These are phyloP conservation scores for Saccharomyces pastorianus DNA, from an alignment of 1,139 yeast species.

Conservation along the genomic window DNA sequence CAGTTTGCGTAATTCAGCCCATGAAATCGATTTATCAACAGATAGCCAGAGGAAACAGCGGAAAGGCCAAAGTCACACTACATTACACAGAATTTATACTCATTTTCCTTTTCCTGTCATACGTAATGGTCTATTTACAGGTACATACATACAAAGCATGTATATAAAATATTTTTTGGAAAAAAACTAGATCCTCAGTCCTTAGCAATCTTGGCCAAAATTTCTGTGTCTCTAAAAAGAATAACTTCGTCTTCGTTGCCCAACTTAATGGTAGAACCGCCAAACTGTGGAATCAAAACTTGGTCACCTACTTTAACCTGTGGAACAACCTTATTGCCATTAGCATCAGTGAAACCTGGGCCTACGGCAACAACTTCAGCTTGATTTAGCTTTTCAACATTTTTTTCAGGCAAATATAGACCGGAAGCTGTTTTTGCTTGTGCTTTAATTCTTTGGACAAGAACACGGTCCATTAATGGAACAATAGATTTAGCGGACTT, in stretches of 20 bases:
- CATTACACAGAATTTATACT: too few relatives aligned
- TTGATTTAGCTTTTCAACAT: constrained; percentile 84
- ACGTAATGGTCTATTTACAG: background rate
- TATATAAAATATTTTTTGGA: background rate
- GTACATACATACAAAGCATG: background rate
- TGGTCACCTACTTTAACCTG: constrained; percentile 82
- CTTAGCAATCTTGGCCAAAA: constrained; percentile 70
- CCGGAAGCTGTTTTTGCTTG: constrained; percentile 91
- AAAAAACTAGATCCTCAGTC: background rate
- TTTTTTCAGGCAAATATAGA: constrained; percentile 91
- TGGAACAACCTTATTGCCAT: constrained; percentile 65
- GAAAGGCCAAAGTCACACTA: background rate
- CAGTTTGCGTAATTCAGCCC: background rate
- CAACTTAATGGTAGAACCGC: constrained; percentile 80
- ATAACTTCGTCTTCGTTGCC: constrained; percentile 66
- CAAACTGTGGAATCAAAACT: constrained; percentile 85
- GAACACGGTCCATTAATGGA: constrained; percentile 91
- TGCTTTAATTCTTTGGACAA: constrained; percentile 90
- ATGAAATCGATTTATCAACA: background rate
- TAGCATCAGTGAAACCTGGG: constrained; percentile 64
- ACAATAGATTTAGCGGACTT: constrained; percentile 81
- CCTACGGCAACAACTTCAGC: constrained; percentile 78
- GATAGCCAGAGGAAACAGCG: background rate
- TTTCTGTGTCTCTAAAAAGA: constrained; percentile 82
- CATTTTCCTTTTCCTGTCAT: background rate